Evolutionary conservation across 176 grass and related monocot genomes (phyloP).

Genomic region (Bromus sterilis): DNA sequence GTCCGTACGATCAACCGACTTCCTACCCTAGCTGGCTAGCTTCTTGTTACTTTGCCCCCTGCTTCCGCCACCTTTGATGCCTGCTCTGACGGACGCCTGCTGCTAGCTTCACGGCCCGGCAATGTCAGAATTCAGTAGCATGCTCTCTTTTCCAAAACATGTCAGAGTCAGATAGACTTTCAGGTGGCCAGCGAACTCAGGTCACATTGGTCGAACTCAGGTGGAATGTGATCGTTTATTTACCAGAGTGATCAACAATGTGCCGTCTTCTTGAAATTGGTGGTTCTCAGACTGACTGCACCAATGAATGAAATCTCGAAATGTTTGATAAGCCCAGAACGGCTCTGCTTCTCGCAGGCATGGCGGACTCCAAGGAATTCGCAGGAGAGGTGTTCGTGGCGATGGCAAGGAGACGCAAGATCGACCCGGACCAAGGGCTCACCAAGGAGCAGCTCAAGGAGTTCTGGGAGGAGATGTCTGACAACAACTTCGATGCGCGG

Average conservation of each 20-base stretch:
- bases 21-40: no score
- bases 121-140: not conserved
- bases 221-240: not conserved
- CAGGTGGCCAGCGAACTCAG: not conserved
- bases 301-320: not conserved
- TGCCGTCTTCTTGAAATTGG: not conserved
- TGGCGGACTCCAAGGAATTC: constrained; percentile 95
- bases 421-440: constrained; percentile 48
- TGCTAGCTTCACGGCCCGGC: not conserved
- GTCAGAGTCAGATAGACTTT: not conserved
- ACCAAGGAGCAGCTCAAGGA: constrained; percentile 69
- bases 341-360: constrained; percentile 35
- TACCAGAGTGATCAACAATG: not conserved
- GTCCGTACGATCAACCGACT: not conserved
- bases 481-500: constrained; percentile 85
- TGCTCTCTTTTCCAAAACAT: not conserved
- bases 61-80: not conserved
- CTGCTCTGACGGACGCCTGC: not conserved
- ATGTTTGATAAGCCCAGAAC: not conserved
- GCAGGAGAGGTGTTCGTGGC: constrained; percentile 69
- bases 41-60: not conserved
- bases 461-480: constrained; percentile 94
- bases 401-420: constrained; percentile 54
- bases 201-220: not conserved
- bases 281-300: not conserved